phyloP scores from a whole-genome alignment of 345 rosid genomes.

The Rubroshorea leprosula region DNA sequence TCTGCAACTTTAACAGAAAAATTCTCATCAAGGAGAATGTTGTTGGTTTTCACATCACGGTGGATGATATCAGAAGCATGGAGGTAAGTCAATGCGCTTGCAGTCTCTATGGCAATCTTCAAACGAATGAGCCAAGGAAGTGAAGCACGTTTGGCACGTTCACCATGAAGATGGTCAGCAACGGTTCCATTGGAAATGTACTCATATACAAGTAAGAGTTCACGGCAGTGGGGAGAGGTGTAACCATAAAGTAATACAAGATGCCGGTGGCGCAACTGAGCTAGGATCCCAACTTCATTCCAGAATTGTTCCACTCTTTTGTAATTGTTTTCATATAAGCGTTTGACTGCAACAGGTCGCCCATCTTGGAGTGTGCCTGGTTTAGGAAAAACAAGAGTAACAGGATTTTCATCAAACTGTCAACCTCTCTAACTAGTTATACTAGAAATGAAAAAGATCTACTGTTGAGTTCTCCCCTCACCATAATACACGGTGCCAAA shows the following conservation, averaged over 20 bases:
- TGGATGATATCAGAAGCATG: too few relatives aligned
- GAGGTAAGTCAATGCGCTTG: too few relatives aligned
- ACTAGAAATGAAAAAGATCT: too few relatives aligned
- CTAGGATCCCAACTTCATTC: conserved; percentile 70
- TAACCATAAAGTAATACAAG: conserved; percentile 55
- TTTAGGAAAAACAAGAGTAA: neutral
- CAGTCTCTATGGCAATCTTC: too few relatives aligned
- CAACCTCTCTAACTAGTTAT: neutral
- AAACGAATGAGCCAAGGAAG: too few relatives aligned
- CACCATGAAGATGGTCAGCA: too few relatives aligned
- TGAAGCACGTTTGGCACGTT: too few relatives aligned
- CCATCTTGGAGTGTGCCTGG: conserved; percentile 74
- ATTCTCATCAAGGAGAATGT: too few relatives aligned
- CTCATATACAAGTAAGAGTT: conserved; percentile 57
- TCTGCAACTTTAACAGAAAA: too few relatives aligned
- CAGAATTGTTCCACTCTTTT: conserved; percentile 73
- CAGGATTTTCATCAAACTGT: neutral
- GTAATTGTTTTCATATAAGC: conserved; percentile 69
- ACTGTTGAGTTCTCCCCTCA: conserved; percentile 12
- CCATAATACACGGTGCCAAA: too few relatives aligned
- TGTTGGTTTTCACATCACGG: too few relatives aligned
- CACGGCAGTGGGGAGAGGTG: conserved; percentile 40
- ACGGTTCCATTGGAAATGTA: too few relatives aligned
- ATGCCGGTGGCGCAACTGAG: conserved; percentile 46
- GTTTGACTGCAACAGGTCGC: conserved; percentile 75